phyloP scores from a whole-genome alignment of 2,329 filamentous ascomycete species.

The Aureobasidium sp. region DNA sequence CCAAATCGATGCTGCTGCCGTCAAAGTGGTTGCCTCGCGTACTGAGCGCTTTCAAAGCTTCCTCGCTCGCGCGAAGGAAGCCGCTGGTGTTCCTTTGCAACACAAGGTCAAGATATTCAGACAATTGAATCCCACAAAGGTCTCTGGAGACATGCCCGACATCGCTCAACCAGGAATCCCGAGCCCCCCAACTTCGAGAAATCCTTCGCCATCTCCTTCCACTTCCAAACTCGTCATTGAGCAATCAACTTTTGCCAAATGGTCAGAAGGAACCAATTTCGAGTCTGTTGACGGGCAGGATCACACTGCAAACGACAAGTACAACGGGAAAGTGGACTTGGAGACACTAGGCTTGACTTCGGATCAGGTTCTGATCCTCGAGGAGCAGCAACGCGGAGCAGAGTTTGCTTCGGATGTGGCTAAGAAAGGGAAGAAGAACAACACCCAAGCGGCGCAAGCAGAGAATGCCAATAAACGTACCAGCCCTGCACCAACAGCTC shows the following conservation, averaged over 20 bases:
- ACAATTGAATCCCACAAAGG: constrained; percentile 39
- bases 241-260: constrained; percentile 53
- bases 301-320: constrained; percentile 64
- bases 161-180: constrained; percentile 30
- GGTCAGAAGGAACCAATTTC: constrained; percentile 57
- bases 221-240: constrained; percentile 53
- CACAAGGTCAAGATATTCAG: constrained; percentile 75
- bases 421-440: constrained; percentile 38
- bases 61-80: constrained; percentile 63
- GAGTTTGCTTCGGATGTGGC: constrained; percentile 49
- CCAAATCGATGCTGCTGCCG: constrained; percentile 36
- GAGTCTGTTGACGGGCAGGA: constrained; percentile 61
- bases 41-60: constrained; percentile 67
- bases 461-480: constrained; percentile 51
- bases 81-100: constrained; percentile 57
- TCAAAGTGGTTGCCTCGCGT: constrained; percentile 63
- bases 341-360: constrained; percentile 60
- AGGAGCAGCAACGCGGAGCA: constrained; percentile 60
- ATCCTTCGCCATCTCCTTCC: constrained; percentile 37
- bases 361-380: constrained; percentile 72
- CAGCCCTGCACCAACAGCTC: constrained; percentile 56
- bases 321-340: constrained; percentile 66
- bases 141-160: constrained; percentile 23
- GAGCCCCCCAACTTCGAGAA: constrained; percentile 40
- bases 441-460: constrained; percentile 34